phyloP scores from a whole-genome alignment of 768 basidiomycete species.

The Ramaria sp. region DNA sequence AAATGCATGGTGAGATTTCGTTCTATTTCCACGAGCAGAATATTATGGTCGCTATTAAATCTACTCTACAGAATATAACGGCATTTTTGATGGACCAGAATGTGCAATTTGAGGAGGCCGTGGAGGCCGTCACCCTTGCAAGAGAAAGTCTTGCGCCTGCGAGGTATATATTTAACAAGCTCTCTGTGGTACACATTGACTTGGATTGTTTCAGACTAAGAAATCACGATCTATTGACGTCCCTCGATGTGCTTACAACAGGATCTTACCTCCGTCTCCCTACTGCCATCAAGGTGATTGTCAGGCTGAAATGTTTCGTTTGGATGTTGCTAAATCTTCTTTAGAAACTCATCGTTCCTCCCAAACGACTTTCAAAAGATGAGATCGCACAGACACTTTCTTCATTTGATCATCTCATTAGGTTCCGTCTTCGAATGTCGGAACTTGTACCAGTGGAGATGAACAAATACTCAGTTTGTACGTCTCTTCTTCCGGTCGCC shows the following conservation, averaged over 20 bases:
- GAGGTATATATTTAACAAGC: conserved; percentile 36
- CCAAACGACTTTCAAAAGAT: conserved; percentile 51
- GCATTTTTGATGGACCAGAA: conserved; percentile 82
- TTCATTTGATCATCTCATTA: conserved; percentile 69
- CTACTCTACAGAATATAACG: conserved; percentile 58
- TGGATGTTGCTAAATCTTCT: conserved; percentile 8
- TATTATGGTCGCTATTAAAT: background rate
- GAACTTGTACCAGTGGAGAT: conserved; percentile 81
- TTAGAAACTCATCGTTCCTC: conserved; percentile 65
- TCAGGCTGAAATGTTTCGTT: background rate
- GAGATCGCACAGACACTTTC: conserved; percentile 54
- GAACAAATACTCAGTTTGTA: conserved; percentile 18
- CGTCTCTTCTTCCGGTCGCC: background rate
- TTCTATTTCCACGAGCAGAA: background rate
- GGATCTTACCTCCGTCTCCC: conserved; percentile 84
- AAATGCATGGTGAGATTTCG: conserved; percentile 61
- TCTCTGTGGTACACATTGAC: background rate
- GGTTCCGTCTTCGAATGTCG: conserved; percentile 64
- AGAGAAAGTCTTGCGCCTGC: conserved; percentile 67
- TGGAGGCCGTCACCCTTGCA: conserved; percentile 50
- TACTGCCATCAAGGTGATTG: conserved; percentile 58
- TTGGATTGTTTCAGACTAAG: conserved; percentile 45
- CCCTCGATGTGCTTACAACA: conserved; percentile 77
- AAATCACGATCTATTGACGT: conserved; percentile 89
- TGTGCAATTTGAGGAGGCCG: conserved; percentile 65